Percentiles rank a stretch among this genome's conserved stretches.
phyloP scores from a whole-genome alignment of 2,329 filamentous ascomycete genomes.

The Microdochium trichocladiopsis region DNA sequence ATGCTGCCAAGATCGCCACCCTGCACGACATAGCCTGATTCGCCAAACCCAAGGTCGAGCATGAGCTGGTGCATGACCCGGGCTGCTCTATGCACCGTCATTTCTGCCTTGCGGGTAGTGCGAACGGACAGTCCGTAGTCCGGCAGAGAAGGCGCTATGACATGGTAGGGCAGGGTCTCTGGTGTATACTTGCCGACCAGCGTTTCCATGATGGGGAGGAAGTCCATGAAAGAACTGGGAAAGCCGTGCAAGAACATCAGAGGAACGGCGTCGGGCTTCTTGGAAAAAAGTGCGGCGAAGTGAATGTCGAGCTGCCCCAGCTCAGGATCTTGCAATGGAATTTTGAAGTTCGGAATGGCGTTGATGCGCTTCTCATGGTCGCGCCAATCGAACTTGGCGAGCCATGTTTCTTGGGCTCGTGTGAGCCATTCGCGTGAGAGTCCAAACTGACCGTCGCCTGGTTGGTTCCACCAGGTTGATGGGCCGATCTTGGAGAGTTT shows the following conservation, averaged over 20 bases:
- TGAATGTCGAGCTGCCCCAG: constrained; percentile 33
- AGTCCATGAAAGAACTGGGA: constrained; percentile 48
- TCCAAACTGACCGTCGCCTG: constrained; percentile 33
- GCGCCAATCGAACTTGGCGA: constrained; percentile 29
- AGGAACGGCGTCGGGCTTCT: constrained; percentile 39
- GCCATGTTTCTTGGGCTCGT: constrained; percentile 32
- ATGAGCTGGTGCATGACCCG: constrained; percentile 43
- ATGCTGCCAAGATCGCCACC: constrained; percentile 49
- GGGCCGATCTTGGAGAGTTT: constrained; percentile 39
- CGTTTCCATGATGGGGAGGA: constrained; percentile 40
- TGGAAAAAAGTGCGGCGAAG: constrained; percentile 48
- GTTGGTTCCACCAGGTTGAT: constrained; percentile 38
- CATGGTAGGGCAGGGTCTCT: constrained; percentile 44
- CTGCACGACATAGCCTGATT: constrained; percentile 41
- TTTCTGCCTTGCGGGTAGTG: constrained; percentile 37
- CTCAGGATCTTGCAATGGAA: constrained; percentile 22
- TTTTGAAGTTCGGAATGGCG: constrained; percentile 39
- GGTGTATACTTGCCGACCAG: constrained; percentile 40
- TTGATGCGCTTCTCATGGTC: constrained; percentile 30
- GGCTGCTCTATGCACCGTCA: constrained; percentile 27
- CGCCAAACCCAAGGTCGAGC: constrained; percentile 41
- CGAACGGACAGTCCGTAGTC: constrained; percentile 44
- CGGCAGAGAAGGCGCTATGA: constrained; percentile 47
- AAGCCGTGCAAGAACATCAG: constrained; percentile 48
- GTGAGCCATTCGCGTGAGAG: constrained; percentile 37